These are phyloP conservation scores for Hamigera avellanea DNA, from an alignment of 495 filamentous ascomycete genomes.

Conservation along the genomic window DNA sequence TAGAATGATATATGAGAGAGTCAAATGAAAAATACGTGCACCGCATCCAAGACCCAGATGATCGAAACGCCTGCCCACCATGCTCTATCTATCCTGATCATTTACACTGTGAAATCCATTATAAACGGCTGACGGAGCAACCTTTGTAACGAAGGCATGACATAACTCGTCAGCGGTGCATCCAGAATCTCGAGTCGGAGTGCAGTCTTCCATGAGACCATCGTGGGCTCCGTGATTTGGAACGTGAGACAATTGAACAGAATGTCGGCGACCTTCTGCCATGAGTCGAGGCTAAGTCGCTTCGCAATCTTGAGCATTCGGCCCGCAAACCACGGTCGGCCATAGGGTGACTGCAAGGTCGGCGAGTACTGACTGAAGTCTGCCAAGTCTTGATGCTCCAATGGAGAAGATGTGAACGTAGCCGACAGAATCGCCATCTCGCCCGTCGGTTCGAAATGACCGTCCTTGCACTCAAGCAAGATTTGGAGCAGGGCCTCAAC, in stretches of 20 bases:
- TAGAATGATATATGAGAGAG: too few relatives aligned
- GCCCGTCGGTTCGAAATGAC: not conserved
- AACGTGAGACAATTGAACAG: constrained; percentile 26
- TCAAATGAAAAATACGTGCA: too few relatives aligned
- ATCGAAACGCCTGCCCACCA: too few relatives aligned
- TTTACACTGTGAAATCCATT: too few relatives aligned
- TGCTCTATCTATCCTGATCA: too few relatives aligned
- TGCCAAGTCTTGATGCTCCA: too few relatives aligned
- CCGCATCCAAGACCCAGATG: too few relatives aligned
- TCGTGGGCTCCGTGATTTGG: constrained; percentile 9
- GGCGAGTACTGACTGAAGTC: constrained; percentile 25
- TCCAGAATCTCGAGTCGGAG: constrained; percentile 24
- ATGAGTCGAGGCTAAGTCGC: constrained; percentile 20
- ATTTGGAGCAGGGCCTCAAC: constrained; percentile 29
- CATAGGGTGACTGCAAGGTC: constrained; percentile 12
- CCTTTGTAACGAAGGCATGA: too few relatives aligned
- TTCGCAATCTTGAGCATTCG: constrained; percentile 34
- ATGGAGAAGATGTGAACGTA: too few relatives aligned
- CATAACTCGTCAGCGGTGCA: constrained; percentile 24
- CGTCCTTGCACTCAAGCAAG: constrained; percentile 26
- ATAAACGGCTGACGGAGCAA: too few relatives aligned
- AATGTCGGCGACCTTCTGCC: constrained; percentile 20
- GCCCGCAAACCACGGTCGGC: constrained; percentile 28
- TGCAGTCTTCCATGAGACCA: constrained; percentile 18
- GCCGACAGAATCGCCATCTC: not conserved